Percentiles rank a stretch among this genome's conserved stretches.
Conservation (phyloP, 2,329 filamentous ascomycete genomes). For the Fusarium sp. region DNA sequence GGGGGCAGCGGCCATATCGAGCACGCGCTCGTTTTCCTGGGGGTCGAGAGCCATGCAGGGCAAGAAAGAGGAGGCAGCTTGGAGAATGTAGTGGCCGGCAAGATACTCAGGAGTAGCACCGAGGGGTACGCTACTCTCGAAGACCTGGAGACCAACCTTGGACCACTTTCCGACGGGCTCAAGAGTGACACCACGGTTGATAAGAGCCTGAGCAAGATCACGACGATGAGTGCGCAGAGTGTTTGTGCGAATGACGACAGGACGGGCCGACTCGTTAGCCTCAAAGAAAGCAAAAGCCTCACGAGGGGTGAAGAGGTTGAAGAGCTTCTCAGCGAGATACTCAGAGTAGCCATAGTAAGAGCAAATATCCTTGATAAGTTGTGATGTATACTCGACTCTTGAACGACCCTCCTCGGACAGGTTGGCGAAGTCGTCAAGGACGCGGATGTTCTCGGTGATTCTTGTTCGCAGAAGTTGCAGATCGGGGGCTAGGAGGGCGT, state of each 20-base stretch:
- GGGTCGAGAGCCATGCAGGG: constrained; percentile 97
- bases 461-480: constrained; percentile 87
- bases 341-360: constrained; percentile 96
- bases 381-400: constrained; percentile 85
- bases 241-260: constrained; percentile 96
- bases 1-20: constrained; percentile 94
- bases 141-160: constrained; percentile 96
- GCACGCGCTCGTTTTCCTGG: constrained; percentile 88
- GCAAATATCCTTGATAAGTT: constrained; percentile 91
- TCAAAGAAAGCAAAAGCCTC: constrained; percentile 99
- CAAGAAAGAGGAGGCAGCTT: constrained; percentile 95
- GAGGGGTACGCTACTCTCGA: constrained; percentile 85
- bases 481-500: constrained; percentile 81
- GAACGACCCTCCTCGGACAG: constrained; percentile 83
- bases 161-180: constrained; percentile 99
- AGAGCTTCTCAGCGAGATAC: constrained; percentile 95
- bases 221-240: constrained; percentile 81
- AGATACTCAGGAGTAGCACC: constrained; percentile 98
- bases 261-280: constrained; percentile 93
- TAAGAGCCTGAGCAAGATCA: constrained; percentile 90
- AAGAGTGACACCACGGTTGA: constrained; percentile 94
- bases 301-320: constrained; percentile 88
- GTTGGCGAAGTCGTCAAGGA: constrained; percentile 88
- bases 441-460: constrained; percentile 92
- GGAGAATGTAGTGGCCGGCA: constrained; percentile 96